Evolutionary conservation across 179 eudicot genomes (phyloP).

Genomic region (Gypsophila paniculata): DNA sequence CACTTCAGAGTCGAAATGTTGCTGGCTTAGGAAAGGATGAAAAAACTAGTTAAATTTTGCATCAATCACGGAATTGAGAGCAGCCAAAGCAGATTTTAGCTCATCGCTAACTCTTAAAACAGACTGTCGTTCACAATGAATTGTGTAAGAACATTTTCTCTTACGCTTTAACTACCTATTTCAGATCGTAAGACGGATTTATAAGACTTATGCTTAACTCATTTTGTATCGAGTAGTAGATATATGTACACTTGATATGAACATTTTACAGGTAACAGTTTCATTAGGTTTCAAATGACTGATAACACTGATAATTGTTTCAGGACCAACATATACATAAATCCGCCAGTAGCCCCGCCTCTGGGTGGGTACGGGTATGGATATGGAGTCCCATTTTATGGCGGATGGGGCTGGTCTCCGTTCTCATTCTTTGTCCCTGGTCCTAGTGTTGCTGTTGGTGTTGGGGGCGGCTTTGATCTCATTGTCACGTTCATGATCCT

Average conservation of each 20-base stretch:
- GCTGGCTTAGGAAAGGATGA: too few relatives aligned
- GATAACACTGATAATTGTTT: neutral
- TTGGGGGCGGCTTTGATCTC: conserved; percentile 83
- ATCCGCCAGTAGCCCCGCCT: conserved; percentile 86
- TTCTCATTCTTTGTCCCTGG: conserved; percentile 87
- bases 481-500: conserved; percentile 55
- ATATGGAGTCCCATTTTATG: conserved; percentile 59
- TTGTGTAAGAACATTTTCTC: too few relatives aligned
- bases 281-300: neutral
- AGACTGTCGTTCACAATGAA: too few relatives aligned
- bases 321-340: conserved; percentile 81
- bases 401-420: conserved; percentile 97
- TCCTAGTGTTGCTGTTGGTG: conserved; percentile 68
- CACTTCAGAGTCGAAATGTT: neutral
- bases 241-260: too few relatives aligned
- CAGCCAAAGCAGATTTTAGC: neutral
- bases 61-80: neutral
- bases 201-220: too few relatives aligned
- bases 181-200: too few relatives aligned
- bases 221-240: too few relatives aligned
- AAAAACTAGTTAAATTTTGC: neutral
- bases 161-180: too few relatives aligned
- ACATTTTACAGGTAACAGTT: neutral
- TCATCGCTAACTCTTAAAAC: neutral
- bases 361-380: conserved; percentile 78